phyloP scores from a whole-genome alignment of 1,284 basidiomycete species.

The Rhodotorula sp. region DNA sequence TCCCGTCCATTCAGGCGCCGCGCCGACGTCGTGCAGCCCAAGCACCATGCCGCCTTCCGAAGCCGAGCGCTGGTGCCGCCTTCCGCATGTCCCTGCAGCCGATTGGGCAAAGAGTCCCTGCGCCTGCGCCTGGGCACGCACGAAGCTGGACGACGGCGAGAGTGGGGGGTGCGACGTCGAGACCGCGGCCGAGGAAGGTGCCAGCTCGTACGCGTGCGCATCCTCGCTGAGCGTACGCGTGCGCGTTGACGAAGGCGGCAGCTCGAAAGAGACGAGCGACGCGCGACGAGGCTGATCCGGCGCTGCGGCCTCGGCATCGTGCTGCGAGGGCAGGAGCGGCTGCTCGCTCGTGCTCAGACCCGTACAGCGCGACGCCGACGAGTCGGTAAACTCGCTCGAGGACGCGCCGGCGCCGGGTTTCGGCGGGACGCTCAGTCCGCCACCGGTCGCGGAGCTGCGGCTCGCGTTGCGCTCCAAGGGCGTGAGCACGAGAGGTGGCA shows the following conservation, averaged over 20 bases:
- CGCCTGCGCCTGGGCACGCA: not conserved
- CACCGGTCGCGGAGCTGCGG: not conserved
- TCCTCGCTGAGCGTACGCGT: not conserved
- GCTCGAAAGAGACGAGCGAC: conserved; percentile 9
- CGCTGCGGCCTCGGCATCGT: not conserved
- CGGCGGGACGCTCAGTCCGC: not conserved
- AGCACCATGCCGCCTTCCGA: no score
- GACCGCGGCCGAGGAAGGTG: not conserved
- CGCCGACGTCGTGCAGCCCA: no score
- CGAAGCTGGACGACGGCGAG: not conserved
- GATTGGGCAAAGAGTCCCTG: not conserved
- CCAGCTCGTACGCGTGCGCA: not conserved
- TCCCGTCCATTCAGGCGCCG: no score
- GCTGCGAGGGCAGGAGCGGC: not conserved
- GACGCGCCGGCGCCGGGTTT: not conserved
- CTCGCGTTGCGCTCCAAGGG: not conserved
- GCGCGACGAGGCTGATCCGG: not conserved
- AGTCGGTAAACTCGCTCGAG: not conserved
- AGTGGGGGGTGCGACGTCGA: not conserved
- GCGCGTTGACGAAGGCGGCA: not conserved
- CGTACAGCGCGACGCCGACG: not conserved
- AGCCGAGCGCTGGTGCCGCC: no score
- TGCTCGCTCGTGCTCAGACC: not conserved
- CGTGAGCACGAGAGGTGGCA: not conserved
- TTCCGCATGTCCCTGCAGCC: no score